These are phyloP conservation scores for Russula virescens DNA, from an alignment of 768 basidiomycete genomes.

Conservation along the genomic window DNA sequence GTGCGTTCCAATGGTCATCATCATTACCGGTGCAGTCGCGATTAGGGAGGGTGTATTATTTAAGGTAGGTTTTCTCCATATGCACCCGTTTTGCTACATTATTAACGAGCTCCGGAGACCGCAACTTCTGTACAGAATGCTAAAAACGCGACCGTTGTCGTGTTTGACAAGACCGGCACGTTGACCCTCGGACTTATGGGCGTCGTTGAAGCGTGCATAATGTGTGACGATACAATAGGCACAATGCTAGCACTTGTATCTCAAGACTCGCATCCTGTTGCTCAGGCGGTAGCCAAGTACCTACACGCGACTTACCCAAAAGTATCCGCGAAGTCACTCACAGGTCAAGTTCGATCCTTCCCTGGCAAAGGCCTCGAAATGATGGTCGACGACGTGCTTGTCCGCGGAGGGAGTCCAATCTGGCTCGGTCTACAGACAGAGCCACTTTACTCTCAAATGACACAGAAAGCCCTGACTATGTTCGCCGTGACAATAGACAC, in stretches of 20 bases:
- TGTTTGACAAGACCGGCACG: conserved; percentile 60
- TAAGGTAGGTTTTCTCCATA: conserved; percentile 24
- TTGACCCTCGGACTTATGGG: conserved; percentile 41
- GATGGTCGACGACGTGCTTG: conserved; percentile 29
- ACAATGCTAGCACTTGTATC: conserved; percentile 31
- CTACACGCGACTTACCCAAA: conserved; percentile 23
- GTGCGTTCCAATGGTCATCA: conserved; percentile 35
- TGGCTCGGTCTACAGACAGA: conserved; percentile 32
- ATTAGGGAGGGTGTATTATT: conserved; percentile 32
- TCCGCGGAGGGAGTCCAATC: conserved; percentile 35
- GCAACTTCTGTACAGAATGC: conserved; percentile 13
- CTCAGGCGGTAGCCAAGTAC: conserved; percentile 32
- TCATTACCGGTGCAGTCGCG: conserved; percentile 32
- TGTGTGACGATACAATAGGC: conserved; percentile 27
- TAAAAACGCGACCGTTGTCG: conserved; percentile 38
- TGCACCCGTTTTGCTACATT: neutral
- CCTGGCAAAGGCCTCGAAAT: conserved; percentile 36
- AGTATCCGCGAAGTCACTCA: conserved; percentile 5
- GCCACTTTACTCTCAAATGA: conserved; percentile 30
- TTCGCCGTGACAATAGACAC: conserved; percentile 36
- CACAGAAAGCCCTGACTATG: conserved; percentile 39
- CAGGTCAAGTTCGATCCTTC: conserved; percentile 28
- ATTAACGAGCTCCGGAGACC: conserved; percentile 11
- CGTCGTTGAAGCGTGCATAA: conserved; percentile 34
- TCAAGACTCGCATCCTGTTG: conserved; percentile 34